Percentiles rank a stretch among this genome's conserved stretches.
Conservation (phyloP, 192 early-diverging fungal species). For the Backusella australiensis region DNA sequence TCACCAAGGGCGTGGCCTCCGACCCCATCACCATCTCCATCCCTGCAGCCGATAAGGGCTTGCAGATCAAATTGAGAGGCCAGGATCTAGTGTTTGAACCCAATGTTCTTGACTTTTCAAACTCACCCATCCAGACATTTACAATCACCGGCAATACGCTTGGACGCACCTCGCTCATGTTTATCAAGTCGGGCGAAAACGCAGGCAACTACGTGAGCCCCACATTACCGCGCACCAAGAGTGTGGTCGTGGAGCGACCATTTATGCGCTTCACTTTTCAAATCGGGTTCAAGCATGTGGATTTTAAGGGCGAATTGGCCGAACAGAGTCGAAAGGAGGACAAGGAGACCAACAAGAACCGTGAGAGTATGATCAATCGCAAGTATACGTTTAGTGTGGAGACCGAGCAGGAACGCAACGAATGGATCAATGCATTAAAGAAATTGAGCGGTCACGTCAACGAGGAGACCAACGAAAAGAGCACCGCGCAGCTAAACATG, state of each 20-base stretch:
- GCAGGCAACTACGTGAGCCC: constrained; percentile 47
- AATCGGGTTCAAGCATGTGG: constrained; percentile 43
- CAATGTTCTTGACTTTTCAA: constrained; percentile 54
- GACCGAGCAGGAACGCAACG: constrained; percentile 18
- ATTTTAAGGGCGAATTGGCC: background rate
- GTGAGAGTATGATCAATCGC: constrained; percentile 3
- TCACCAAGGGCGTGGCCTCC: constrained; percentile 55
- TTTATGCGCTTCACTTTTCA: constrained; percentile 69
- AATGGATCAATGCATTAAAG: constrained; percentile 30
- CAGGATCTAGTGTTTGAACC: constrained; percentile 57
- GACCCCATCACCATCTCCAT: constrained; percentile 54
- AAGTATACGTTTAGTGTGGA: constrained; percentile 39
- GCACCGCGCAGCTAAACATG: background rate
- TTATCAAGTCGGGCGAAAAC: constrained; percentile 46
- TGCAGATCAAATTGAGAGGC: constrained; percentile 59
- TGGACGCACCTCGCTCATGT: constrained; percentile 61
- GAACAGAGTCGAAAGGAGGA: background rate
- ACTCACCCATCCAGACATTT: constrained; percentile 48
- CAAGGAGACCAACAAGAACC: too few species aligned
- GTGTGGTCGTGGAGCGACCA: constrained; percentile 58
- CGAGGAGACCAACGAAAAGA: constrained; percentile 15
- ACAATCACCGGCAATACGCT: constrained; percentile 53
- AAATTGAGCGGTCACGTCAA: constrained; percentile 22
- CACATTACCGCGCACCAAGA: constrained; percentile 47
- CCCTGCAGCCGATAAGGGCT: constrained; percentile 50